Conservation (phyloP, 768 basidiomycete species). For the Nidularia sp. region DNA sequence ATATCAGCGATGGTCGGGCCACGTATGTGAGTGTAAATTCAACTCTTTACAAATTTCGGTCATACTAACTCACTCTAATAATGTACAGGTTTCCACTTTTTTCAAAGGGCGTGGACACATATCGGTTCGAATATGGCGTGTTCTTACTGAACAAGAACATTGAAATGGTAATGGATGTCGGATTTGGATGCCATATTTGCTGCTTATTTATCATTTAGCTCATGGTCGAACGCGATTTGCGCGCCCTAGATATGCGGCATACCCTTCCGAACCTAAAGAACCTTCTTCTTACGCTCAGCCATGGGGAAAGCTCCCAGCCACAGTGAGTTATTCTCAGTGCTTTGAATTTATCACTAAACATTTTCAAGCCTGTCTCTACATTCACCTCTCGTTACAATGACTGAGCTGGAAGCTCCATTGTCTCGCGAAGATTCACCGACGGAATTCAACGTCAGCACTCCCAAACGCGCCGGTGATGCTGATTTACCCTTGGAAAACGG, state of each 20-base stretch:
- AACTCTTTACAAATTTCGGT: background rate
- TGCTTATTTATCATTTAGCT: conserved; percentile 44
- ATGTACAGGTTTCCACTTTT: conserved; percentile 85
- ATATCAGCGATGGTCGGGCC: conserved; percentile 96
- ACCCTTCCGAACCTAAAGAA: conserved; percentile 97
- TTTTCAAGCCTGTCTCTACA: conserved; percentile 8
- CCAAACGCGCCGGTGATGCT: conserved; percentile 24
- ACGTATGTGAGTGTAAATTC: conserved; percentile 61
- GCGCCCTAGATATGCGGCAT: conserved; percentile 89
- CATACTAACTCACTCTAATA: background rate
- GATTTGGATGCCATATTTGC: conserved; percentile 4
- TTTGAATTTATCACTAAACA: background rate
- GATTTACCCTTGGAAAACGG: conserved; percentile 23
- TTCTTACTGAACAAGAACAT: conserved; percentile 97
- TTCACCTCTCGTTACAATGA: background rate
- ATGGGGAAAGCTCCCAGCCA: conserved; percentile 50
- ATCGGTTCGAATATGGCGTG: conserved; percentile 96
- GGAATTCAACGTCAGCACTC: conserved; percentile 23
- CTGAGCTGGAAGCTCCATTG: conserved; percentile 14
- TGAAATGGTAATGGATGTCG: conserved; percentile 64
- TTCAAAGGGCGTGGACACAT: conserved; percentile 91
- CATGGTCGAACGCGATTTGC: conserved; percentile 86
- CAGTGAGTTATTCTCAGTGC: conserved; percentile 30
- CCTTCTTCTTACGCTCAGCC: conserved; percentile 79
- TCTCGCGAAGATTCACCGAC: conserved; percentile 18